Evolutionary conservation across 1,139 yeast species (phyloP).

Genomic region (Blastobotrys malaysiensis): DNA sequence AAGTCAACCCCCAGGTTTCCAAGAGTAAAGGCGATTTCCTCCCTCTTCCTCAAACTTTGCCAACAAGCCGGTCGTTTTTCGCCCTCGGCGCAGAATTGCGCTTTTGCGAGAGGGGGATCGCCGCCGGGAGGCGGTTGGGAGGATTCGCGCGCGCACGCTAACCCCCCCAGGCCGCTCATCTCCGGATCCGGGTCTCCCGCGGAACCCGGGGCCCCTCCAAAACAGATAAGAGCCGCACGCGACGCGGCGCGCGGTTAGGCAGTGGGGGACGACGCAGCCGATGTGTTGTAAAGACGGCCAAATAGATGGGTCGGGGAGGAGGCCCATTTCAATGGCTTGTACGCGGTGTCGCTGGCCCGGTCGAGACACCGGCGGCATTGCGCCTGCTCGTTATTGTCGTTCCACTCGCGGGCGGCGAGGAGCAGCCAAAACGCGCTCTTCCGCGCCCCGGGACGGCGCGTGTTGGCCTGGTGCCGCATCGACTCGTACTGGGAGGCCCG

Average conservation of each 20-base stretch:
- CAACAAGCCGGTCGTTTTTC: neutral
- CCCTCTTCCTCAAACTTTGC: neutral
- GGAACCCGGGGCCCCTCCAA: no score
- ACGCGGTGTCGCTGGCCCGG: conserved; percentile 21
- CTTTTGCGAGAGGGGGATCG: neutral
- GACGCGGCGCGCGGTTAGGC: neutral
- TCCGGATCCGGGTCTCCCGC: no score
- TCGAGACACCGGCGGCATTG: conserved; percentile 26
- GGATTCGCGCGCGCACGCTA: neutral
- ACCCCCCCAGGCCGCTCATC: neutral
- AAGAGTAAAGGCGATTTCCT: neutral
- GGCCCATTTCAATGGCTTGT: conserved; percentile 29
- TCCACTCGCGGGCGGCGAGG: conserved; percentile 74
- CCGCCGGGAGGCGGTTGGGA: neutral
- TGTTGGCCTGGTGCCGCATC: conserved; percentile 12
- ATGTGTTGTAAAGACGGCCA: conserved; percentile 16
- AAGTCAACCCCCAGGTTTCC: conserved; percentile 1
- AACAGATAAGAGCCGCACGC: neutral
- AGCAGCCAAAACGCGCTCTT: conserved; percentile 78
- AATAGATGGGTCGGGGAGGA: conserved; percentile 19
- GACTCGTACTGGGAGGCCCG: conserved; percentile 43
- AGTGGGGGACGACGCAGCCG: no score
- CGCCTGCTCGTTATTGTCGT: conserved; percentile 23
- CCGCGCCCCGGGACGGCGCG: conserved; percentile 41
- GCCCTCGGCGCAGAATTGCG: neutral